Percentiles rank a stretch among this genome's conserved stretches.
Conservation (phyloP, 2,329 filamentous ascomycete species). For the Monosporascus sp. region DNA sequence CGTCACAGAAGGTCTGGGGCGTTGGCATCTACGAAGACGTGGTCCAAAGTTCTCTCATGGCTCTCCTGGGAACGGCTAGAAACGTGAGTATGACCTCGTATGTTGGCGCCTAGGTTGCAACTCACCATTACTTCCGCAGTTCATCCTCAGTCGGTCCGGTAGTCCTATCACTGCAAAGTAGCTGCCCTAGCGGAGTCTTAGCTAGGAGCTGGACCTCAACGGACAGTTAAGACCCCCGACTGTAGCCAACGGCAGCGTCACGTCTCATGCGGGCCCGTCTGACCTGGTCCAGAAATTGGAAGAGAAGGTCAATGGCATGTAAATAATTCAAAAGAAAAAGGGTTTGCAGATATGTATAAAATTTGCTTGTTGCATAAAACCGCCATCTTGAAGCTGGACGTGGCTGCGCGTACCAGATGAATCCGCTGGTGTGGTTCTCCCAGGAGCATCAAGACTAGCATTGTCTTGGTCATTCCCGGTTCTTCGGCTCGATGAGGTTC, state of each 20-base stretch:
- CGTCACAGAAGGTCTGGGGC: constrained; percentile 74
- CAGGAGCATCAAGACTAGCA: neutral
- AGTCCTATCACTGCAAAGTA: constrained; percentile 62
- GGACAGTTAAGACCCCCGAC: constrained; percentile 11
- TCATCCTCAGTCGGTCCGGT: constrained; percentile 63
- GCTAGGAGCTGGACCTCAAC: constrained; percentile 31
- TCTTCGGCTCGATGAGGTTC: neutral
- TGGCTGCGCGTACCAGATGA: neutral
- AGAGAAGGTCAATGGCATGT: constrained; percentile 30
- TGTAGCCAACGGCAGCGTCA: constrained; percentile 15
- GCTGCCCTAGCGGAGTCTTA: constrained; percentile 44
- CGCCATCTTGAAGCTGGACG: too few species aligned
- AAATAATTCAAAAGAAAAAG: neutral
- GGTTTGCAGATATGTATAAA: neutral
- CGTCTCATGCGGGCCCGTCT: constrained; percentile 16
- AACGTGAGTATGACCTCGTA: constrained; percentile 56
- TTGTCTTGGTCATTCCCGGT: neutral
- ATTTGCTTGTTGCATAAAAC: too few species aligned
- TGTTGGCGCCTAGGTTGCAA: neutral
- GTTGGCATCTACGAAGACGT: constrained; percentile 91
- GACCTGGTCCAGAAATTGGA: constrained; percentile 32
- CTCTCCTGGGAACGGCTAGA: constrained; percentile 76
- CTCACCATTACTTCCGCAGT: constrained; percentile 41
- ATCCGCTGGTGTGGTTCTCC: neutral
- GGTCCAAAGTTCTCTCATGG: constrained; percentile 82